Percentiles rank a stretch among this genome's conserved stretches.
Evolutionary conservation across 176 grass and related monocot genomes (phyloP).

Genomic region (Avena insularis): DNA sequence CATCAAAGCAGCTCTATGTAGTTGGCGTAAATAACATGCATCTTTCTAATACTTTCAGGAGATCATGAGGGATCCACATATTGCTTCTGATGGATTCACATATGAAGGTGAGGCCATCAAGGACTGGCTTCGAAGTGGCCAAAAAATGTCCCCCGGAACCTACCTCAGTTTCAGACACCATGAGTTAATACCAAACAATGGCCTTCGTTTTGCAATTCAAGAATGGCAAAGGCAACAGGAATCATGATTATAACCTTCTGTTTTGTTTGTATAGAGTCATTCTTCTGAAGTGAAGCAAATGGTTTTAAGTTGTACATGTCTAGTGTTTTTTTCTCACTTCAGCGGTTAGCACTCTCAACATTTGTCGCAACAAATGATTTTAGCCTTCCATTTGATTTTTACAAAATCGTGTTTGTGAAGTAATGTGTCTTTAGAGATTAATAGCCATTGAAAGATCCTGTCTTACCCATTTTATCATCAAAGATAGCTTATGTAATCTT

Average conservation of each 20-base stretch:
- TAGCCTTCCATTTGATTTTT: background rate
- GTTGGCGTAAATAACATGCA: too few species aligned
- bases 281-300: conserved; percentile 29
- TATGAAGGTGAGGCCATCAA: conserved; percentile 60
- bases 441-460: background rate
- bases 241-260: background rate
- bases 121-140: conserved; percentile 49
- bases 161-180: conserved; percentile 41
- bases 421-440: background rate
- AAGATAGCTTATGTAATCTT: too few species aligned
- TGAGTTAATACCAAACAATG: conserved; percentile 48
- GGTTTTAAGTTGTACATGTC: background rate
- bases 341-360: background rate
- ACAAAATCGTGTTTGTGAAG: background rate
- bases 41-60: conserved; percentile 45
- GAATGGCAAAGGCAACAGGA: conserved; percentile 39
- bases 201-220: conserved; percentile 57
- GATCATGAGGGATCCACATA: conserved; percentile 57
- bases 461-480: too few species aligned
- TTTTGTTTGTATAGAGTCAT: background rate
- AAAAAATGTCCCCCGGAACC: conserved; percentile 48
- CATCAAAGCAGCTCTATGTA: too few species aligned
- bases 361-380: background rate
- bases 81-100: conserved; percentile 62
- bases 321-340: background rate